Conservation (phyloP, 164 flowering plant genomes). For the Warburgia ugandensis region DNA sequence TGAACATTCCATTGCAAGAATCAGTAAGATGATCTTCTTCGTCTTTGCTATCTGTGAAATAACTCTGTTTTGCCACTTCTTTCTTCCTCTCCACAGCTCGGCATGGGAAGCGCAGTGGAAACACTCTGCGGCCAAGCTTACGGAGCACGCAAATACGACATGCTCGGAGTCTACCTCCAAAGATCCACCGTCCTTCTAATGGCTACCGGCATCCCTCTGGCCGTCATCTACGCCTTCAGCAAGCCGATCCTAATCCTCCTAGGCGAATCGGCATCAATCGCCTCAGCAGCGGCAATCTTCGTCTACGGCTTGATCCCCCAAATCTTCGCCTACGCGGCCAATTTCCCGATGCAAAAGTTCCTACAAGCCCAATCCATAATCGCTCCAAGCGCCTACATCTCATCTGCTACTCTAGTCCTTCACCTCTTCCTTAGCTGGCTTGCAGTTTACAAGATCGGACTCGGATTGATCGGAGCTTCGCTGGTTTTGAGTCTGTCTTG, state of each 20-base stretch:
- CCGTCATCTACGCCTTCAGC: slow-evolving; percentile 40
- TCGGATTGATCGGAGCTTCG: slow-evolving; percentile 12
- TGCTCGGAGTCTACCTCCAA: slow-evolving; percentile 30
- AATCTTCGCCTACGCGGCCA: slow-evolving; percentile 57
- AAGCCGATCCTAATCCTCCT: slow-evolving; percentile 37
- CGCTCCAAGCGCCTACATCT: slow-evolving; percentile 42
- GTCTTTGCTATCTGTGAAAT: no score
- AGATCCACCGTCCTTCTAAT: slow-evolving; percentile 12
- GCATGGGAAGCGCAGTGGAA: slow-evolving; percentile 47
- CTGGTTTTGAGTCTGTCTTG: slow-evolving; percentile 27
- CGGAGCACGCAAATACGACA: slow-evolving; percentile 29
- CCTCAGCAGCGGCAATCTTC: slow-evolving; percentile 44
- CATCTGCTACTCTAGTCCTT: slow-evolving; percentile 22
- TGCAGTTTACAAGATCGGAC: slow-evolving; percentile 30
- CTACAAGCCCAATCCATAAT: slow-evolving; percentile 38
- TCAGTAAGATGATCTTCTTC: no score
- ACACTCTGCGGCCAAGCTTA: slow-evolving; percentile 41
- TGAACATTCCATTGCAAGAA: no score
- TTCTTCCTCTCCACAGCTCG: no score
- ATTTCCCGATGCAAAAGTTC: slow-evolving; percentile 69
- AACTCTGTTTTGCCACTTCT: no score
- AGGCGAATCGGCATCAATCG: slow-evolving; percentile 38
- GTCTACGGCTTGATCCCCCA: slow-evolving; percentile 68
- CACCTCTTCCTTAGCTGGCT: slow-evolving; percentile 37
- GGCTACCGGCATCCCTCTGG: slow-evolving; percentile 25